Evolutionary conservation across 2,329 filamentous ascomycete genomes (phyloP), one percentile per base, ranked within the genome.

Genomic region (Cadophora luteo-olivacea): DNA sequence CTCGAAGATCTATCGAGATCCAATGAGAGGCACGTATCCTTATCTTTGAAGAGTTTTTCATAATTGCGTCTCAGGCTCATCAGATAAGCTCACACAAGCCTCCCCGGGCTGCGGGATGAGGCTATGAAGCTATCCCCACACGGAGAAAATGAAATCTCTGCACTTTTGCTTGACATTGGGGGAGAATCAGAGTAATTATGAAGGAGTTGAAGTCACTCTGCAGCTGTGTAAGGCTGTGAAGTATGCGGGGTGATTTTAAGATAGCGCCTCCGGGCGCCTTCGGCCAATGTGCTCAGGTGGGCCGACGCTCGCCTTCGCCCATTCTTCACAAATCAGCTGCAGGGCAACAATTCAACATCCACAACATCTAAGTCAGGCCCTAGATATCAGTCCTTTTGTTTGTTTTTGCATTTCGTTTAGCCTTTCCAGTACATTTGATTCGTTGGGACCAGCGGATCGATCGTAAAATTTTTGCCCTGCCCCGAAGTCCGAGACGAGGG

Each of bases 271-370:
- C 57, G 57, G 57, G 12, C 25, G 52, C 57, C 57, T 38, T 45
- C 38, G 57, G 57, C 57, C 22, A 25, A 41, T 58, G 12, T 38
- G 16, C 57, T 45, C 14, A 45, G 29, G 33, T 11, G 33, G n/a
- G 57, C 57, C 57, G 36, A 45, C 57, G 57, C 33, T 29, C 57
- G 57, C 57, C 57, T 60, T 60, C 57, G 57, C 57, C 57, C 33
- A 60, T 4, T 25, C 12, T 38, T 60, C 14, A 41, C 7, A 24
- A 36, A 45, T 60, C 36, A 60, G n/a, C 57, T 41, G 55, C 55
- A 38, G 32, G 32, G n/a, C 54, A 19, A 22, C 55, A 58, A 38
- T 19, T 38, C 45, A 22, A 49, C 45, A 49, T 38, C 33, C 32
- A 36, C 55, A 38, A n/a, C 54, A 36, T n/a, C 29, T 12, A 9